Base-by-base conservation (phyloP, 1,284 basidiomycete genomes). In the Melanopsichium pennsylvanicum region DNA sequence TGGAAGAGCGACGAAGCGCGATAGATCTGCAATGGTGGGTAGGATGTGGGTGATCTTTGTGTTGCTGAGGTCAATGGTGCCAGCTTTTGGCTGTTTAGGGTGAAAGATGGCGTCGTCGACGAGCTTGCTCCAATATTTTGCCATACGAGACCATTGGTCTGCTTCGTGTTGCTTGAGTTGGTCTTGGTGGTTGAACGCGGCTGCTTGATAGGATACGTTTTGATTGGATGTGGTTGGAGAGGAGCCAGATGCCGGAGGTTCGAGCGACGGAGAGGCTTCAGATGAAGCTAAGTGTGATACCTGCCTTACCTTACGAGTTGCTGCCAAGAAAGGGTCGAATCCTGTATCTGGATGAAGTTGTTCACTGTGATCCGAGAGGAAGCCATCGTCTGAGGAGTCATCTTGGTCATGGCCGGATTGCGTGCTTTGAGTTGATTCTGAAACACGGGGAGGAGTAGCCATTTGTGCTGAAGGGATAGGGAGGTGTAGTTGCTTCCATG, bases 271-370 rank as follows among this genome's bases (percentile, higher is more conserved):
- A 5, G 55, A 32, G 19, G 33, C 7, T 26, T 46, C 18, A 3
- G 46, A 13, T 2, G 29, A 12, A 10, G 38, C 26, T 32, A 6
- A 39, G 52, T 2, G 60, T 48, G 27, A 48, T 39, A 16, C 34
- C 36, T 68, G 48, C 19, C 64, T 47, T 3, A 59, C 64, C 33
- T 59, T 48, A 21, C 58, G 47, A 0, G 54, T 68, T 6, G 64
- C 64, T 8, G 64, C 47, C 13, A 57, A 54, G 31, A 68, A 68
- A 44, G 64, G 64, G 22, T 68, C 64, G 39, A 68, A 68, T 33
- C 64, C 64, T 4, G 64, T 68, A 38, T 68, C 64, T 18, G 64
- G 64, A 26, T 61, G 52, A 13, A 68, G 45, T 21, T 68, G 49
- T 15, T 61, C 57, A 38, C 54, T 62, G 49, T 68, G 57, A 25